These are phyloP conservation scores for Prunus armeniaca DNA, from an alignment of 306 rosid genomes.

Conservation along the genomic window DNA sequence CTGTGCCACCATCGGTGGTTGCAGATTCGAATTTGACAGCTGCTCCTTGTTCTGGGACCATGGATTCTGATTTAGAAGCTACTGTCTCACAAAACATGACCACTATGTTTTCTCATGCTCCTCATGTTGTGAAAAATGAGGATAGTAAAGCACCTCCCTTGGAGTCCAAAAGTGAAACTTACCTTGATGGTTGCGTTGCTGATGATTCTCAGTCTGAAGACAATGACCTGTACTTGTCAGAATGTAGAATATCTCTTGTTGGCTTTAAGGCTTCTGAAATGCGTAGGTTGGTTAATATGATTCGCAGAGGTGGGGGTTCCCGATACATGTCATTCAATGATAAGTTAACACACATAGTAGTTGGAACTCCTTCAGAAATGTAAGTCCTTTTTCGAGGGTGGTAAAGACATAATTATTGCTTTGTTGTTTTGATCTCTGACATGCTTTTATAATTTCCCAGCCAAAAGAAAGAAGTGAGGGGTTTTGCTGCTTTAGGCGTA, in stretches of 20 bases:
- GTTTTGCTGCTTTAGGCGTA: constrained; percentile 73
- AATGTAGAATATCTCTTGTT: constrained; percentile 70
- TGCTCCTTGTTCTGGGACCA: constrained; percentile 36
- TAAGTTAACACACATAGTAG: constrained; percentile 78
- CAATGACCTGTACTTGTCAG: constrained; percentile 79
- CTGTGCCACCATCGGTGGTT: constrained; percentile 48
- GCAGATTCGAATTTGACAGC: constrained; percentile 49
- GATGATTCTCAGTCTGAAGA: constrained; percentile 87
- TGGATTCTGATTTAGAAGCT: constrained; percentile 57
- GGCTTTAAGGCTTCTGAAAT: constrained; percentile 84
- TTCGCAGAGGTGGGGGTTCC: constrained; percentile 90
- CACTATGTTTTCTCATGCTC: constrained; percentile 34
- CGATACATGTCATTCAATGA: constrained; percentile 70
- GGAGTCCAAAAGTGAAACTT: constrained; percentile 40
- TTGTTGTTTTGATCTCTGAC: constrained; percentile 13
- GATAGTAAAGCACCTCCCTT: constrained; percentile 38
- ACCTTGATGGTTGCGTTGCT: constrained; percentile 60
- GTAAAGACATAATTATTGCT: constrained; percentile 1
- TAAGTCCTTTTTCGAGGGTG: constrained; percentile 32
- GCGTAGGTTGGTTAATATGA: constrained; percentile 82
- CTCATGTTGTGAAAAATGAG: constrained; percentile 42
- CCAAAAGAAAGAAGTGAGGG: constrained; percentile 81
- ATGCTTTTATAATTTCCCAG: constrained; percentile 38
- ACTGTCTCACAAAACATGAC: constrained; percentile 47
- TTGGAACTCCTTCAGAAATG: constrained; percentile 83